phyloP scores from a whole-genome alignment of 495 filamentous ascomycete species.

The Podospora conica region DNA sequence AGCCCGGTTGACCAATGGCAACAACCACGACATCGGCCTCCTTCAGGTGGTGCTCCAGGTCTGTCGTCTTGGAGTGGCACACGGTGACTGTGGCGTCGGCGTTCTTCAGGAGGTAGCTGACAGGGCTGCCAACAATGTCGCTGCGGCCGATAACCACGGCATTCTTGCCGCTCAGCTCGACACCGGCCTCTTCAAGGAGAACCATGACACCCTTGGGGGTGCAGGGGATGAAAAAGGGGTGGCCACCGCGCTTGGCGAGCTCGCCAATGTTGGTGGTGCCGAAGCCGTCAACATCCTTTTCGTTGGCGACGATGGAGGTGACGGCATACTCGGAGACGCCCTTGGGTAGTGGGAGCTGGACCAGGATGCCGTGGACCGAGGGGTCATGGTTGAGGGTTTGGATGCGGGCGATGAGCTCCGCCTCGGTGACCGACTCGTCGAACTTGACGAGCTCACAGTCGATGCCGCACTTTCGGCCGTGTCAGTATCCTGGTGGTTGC shows the following conservation, averaged over 20 bases:
- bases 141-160: slow-evolving; percentile 92
- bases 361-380: slow-evolving; percentile 82
- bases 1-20: slow-evolving; percentile 80
- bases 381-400: slow-evolving; percentile 80
- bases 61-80: slow-evolving; percentile 82
- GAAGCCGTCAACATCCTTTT: slow-evolving; percentile 98
- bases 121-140: slow-evolving; percentile 94
- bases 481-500: slow-evolving; percentile 12
- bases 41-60: slow-evolving; percentile 67
- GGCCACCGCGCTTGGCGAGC: slow-evolving; percentile 86
- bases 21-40: slow-evolving; percentile 83
- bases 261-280: slow-evolving; percentile 90
- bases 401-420: slow-evolving; percentile 78
- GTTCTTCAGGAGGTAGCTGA: slow-evolving; percentile 90
- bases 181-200: slow-evolving; percentile 73
- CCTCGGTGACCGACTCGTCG: slow-evolving; percentile 72
- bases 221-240: slow-evolving; percentile 83
- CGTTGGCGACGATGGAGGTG: slow-evolving; percentile 82
- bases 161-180: slow-evolving; percentile 80
- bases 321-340: slow-evolving; percentile 84
- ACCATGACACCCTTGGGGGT: slow-evolving; percentile 97
- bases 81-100: slow-evolving; percentile 95
- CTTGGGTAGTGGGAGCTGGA: slow-evolving; percentile 83
- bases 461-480: slow-evolving; percentile 65
- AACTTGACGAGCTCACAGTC: slow-evolving; percentile 78